Base-by-base conservation (phyloP, 768 basidiomycete species). In the Pleurotus sapidus region DNA sequence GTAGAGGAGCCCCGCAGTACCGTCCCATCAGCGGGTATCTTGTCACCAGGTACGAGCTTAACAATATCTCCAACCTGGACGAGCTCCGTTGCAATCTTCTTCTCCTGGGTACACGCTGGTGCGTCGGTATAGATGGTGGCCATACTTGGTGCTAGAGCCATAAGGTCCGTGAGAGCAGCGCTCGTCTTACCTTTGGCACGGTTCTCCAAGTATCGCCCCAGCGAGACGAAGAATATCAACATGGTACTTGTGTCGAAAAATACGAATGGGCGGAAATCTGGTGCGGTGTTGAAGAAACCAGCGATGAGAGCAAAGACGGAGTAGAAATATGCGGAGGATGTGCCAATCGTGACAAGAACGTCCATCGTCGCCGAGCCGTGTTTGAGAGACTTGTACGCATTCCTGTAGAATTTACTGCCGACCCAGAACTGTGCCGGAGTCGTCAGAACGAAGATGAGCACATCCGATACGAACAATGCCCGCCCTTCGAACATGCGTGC, bases 181-280 rank as follows among this genome's bases (percentile, higher is more conserved):
- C 93, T 95, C 2, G 97, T 98, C 73, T 91, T 92, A 27, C 97
- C 96, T 72, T 98, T 98, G 47, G 97, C 97, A 56, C 88, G 84
- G 73, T 98, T 98, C 75, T 98, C 97, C 49, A 98, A 82, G 73
- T 88, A 97, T 23, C 97, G 87, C 4, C 97, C 97, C 12, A 98
- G 83, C 2, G 93, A 95, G 64, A 98, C 90, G 70, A 99, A 98
- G 76, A 89, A 91, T 80, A 99, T 88, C 60, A 99, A 77, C 97
- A 98, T 98, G 17, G 97, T 97, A 66, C 93, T 97, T 1, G 97
- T 98, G 74, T 99, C 97, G 75, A 98, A 98, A 74, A 98, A 98
- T 46, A 94, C 82, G 68, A 89, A 83, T 1, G 97, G 96, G 17
- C 84, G 87, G 67, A 81, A 92, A 43, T 79, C 79, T 0, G 87